phyloP scores from a whole-genome alignment of 2,329 filamentous ascomycete genomes.

The Alternaria arborescens region DNA sequence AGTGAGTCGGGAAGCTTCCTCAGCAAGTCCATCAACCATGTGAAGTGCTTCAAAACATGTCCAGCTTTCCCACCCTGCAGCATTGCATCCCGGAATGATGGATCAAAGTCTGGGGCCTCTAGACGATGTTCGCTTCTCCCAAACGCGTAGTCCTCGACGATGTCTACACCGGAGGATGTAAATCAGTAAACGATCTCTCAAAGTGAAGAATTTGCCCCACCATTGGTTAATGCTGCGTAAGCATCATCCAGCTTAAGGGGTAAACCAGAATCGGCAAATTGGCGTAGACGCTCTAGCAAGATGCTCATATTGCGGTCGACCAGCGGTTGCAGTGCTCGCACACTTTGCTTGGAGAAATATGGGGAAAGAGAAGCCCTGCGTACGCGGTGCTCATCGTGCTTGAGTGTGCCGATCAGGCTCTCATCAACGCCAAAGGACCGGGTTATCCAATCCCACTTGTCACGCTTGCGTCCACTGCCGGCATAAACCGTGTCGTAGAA shows the following conservation, averaged over 20 bases:
- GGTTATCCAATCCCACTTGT: slow-evolving; percentile 4
- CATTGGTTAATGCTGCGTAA: slow-evolving; percentile 4
- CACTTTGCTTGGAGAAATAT: slow-evolving; percentile 33
- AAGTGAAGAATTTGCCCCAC: neutral
- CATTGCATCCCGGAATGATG: slow-evolving; percentile 3
- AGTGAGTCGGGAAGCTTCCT: neutral
- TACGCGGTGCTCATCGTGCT: slow-evolving; percentile 33
- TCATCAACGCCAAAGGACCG: slow-evolving; percentile 16
- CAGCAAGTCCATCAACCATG: slow-evolving; percentile 6
- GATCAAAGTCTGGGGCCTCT: neutral
- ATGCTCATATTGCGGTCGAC: slow-evolving; percentile 1
- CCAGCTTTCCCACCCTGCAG: slow-evolving; percentile 1
- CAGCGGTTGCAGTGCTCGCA: neutral
- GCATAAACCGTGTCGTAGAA: slow-evolving; percentile 10
- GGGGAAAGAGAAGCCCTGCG: slow-evolving; percentile 31
- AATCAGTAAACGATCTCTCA: neutral
- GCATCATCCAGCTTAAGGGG: slow-evolving; percentile 6
- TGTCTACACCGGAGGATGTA: neutral
- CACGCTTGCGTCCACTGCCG: neutral
- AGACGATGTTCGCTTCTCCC: slow-evolving; percentile 5
- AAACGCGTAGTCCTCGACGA: neutral
- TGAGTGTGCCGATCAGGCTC: slow-evolving; percentile 26
- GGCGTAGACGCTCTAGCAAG: neutral
- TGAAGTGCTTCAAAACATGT: slow-evolving; percentile 3
- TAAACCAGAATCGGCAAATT: slow-evolving; percentile 6